Percentiles rank a stretch among this genome's conserved stretches.
Evolutionary conservation across 2,329 filamentous ascomycete species (phyloP).

Genomic region (Aspergillus tanneri): DNA sequence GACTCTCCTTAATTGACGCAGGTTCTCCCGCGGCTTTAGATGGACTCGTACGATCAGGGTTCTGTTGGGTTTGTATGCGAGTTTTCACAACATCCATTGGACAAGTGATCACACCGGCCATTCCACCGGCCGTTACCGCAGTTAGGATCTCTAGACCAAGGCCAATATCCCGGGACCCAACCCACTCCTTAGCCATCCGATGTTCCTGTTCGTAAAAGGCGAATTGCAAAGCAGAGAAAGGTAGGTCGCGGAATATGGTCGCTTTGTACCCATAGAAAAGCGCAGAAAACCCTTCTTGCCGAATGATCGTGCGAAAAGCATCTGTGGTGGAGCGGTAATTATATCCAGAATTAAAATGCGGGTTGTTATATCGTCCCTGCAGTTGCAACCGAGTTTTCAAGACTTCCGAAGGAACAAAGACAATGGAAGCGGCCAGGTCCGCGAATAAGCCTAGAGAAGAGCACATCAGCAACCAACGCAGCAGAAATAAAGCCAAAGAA

Average conservation of each 20-base stretch:
- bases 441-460: conserved; percentile 72
- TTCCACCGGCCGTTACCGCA: conserved; percentile 82
- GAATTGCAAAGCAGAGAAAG: conserved; percentile 94
- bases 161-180: conserved; percentile 79
- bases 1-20: conserved; percentile 29
- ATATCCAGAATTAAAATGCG: conserved; percentile 88
- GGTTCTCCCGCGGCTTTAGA: conserved; percentile 32
- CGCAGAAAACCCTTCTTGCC: conserved; percentile 76
- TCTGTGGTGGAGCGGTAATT: conserved; percentile 88
- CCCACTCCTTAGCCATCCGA: conserved; percentile 73
- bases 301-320: conserved; percentile 80
- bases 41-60: conserved; percentile 44
- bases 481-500: not conserved
- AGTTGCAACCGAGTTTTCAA: conserved; percentile 95
- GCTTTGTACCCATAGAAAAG: conserved; percentile 97
- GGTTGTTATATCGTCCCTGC: conserved; percentile 93
- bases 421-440: conserved; percentile 83
- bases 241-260: conserved; percentile 88
- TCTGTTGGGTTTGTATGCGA: conserved; percentile 87
- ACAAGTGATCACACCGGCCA: conserved; percentile 92
- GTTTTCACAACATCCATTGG: conserved; percentile 98
- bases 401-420: conserved; percentile 97
- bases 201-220: conserved; percentile 97
- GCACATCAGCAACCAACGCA: conserved; percentile 5
- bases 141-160: conserved; percentile 82